Evolutionary conservation across 169 alveolate genomes (phyloP).

Genomic region (Babesia ovata): DNA sequence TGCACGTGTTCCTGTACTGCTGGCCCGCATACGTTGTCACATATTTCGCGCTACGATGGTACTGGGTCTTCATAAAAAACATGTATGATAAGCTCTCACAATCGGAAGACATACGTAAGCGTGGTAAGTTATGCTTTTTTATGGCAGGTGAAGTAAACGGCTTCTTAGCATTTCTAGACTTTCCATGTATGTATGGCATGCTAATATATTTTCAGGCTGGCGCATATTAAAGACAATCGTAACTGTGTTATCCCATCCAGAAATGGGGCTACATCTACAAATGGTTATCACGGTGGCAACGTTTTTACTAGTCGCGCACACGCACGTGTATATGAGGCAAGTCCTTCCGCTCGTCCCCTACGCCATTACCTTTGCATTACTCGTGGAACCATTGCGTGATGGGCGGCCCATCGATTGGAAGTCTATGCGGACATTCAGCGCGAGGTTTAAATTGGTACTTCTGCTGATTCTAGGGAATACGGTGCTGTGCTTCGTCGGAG

Average conservation of each 20-base stretch:
- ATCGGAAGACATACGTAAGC: too few relatives aligned
- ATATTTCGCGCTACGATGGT: conserved; percentile 4
- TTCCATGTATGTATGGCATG: background rate
- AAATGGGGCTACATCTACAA: conserved; percentile 33
- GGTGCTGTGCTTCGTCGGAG: conserved; percentile 50
- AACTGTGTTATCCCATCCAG: conserved; percentile 24
- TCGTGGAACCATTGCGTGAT: conserved; percentile 28
- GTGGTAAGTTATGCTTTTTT: too few relatives aligned
- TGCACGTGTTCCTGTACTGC: conserved; percentile 26
- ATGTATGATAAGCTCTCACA: too few relatives aligned
- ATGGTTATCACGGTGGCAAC: conserved; percentile 33
- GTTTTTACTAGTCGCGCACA: conserved; percentile 42
- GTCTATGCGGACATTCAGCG: background rate
- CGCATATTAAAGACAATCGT: background rate
- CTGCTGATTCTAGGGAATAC: conserved; percentile 17
- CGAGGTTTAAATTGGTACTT: background rate
- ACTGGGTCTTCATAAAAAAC: background rate
- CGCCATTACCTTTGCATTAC: conserved; percentile 9
- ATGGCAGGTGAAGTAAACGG: too few relatives aligned
- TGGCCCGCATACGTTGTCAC: conserved; percentile 16
- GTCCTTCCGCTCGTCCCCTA: conserved; percentile 35
- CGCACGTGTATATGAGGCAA: conserved; percentile 55
- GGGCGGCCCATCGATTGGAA: background rate
- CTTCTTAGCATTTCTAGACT: too few relatives aligned
- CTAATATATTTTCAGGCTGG: background rate